Evolutionary conservation across 1,139 yeast genomes (phyloP).

Genomic region (Hemisphaericaspora xylanilytica): DNA sequence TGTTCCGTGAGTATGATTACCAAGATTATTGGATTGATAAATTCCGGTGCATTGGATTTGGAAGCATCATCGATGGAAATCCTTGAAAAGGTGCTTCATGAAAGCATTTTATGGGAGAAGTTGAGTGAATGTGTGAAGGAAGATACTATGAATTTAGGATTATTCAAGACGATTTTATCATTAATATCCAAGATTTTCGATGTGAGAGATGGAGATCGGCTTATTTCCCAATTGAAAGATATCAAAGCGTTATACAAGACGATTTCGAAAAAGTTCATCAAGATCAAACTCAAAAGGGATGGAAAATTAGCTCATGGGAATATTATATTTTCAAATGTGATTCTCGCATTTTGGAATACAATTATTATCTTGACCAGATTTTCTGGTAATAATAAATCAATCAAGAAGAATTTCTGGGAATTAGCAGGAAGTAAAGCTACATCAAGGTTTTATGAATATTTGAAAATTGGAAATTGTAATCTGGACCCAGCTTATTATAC

Average conservation of each 20-base stretch:
- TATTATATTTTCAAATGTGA: constrained; percentile 41
- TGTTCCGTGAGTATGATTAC: constrained; percentile 52
- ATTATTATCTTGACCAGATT: constrained; percentile 41
- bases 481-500: constrained; percentile 51
- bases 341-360: constrained; percentile 50
- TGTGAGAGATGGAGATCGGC: constrained; percentile 6
- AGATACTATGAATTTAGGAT: constrained; percentile 38
- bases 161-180: constrained; percentile 45
- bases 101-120: constrained; percentile 46
- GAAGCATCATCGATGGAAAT: constrained; percentile 6
- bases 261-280: constrained; percentile 49
- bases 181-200: constrained; percentile 20
- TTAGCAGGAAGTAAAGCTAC: constrained; percentile 43
- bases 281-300: constrained; percentile 43
- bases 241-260: constrained; percentile 38
- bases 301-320: constrained; percentile 25
- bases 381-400: constrained; percentile 14
- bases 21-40: constrained; percentile 30
- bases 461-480: constrained; percentile 52
- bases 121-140: constrained; percentile 25
- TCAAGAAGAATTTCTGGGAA: constrained; percentile 52
- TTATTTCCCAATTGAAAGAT: constrained; percentile 17
- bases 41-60: constrained; percentile 12
- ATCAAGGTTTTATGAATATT: constrained; percentile 41
- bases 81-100: constrained; percentile 32